phyloP scores from a whole-genome alignment of 805 yeast species.

The Candida alai region DNA sequence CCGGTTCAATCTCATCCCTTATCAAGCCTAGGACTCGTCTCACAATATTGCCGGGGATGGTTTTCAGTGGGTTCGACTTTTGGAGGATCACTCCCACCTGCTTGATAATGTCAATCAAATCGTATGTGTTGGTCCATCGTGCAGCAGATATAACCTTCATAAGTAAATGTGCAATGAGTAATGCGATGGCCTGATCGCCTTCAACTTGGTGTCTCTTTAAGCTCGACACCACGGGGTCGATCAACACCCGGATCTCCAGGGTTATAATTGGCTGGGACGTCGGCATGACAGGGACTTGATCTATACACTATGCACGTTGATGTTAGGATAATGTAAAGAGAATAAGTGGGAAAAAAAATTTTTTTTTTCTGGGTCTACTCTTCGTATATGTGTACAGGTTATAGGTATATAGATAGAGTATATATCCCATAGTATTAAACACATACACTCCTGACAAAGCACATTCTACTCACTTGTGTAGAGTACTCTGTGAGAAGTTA shows the following conservation, averaged over 20 bases:
- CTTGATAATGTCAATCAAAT: slow-evolving; percentile 68
- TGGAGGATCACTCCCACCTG: slow-evolving; percentile 66
- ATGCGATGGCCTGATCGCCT: slow-evolving; percentile 80
- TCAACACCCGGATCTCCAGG: slow-evolving; percentile 31
- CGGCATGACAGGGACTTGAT: neutral
- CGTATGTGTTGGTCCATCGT: slow-evolving; percentile 73
- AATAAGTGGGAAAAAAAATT: neutral
- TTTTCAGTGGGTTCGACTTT: slow-evolving; percentile 84
- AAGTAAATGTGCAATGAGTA: slow-evolving; percentile 80
- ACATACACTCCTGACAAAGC: too few relatives aligned
- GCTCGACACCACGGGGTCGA: slow-evolving; percentile 40
- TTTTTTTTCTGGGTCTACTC: too few relatives aligned
- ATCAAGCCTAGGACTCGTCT: slow-evolving; percentile 83
- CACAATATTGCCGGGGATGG: slow-evolving; percentile 85
- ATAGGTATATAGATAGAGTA: too few relatives aligned
- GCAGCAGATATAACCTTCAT: slow-evolving; percentile 87
- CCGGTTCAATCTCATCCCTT: slow-evolving; percentile 77
- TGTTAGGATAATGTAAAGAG: neutral
- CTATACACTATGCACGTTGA: neutral
- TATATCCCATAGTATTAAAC: too few relatives aligned
- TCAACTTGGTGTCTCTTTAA: slow-evolving; percentile 80
- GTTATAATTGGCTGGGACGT: slow-evolving; percentile 14
- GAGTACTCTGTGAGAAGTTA: too few relatives aligned
- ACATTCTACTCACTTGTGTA: too few relatives aligned
- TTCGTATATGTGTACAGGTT: too few relatives aligned